phyloP scores from a whole-genome alignment of 163 green algal species.

The Volvox carteri region DNA sequence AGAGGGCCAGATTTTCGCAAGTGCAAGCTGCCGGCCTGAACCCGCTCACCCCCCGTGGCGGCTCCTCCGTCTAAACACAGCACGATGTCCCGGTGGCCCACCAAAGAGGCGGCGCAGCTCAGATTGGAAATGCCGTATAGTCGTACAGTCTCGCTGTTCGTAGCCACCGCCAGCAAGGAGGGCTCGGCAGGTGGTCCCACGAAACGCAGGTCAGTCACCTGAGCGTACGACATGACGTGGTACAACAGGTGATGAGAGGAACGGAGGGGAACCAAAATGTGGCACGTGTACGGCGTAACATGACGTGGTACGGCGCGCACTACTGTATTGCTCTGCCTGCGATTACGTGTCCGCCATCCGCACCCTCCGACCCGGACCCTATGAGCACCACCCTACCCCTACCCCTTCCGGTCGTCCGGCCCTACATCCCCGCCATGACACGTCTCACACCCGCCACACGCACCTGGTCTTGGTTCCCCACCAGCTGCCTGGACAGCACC shows the following conservation, averaged over 20 bases:
- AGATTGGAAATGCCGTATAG: slow-evolving; percentile 76
- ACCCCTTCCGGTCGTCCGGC: too few species aligned
- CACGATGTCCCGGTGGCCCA: slow-evolving; percentile 82
- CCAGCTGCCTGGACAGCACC: slow-evolving; percentile 78
- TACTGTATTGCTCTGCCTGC: too few species aligned
- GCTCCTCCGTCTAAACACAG: slow-evolving; percentile 64
- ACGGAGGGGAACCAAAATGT: too few species aligned
- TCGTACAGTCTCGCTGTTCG: slow-evolving; percentile 86
- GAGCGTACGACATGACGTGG: neutral
- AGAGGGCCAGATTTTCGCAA: too few species aligned
- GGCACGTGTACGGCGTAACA: neutral
- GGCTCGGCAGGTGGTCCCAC: slow-evolving; percentile 66
- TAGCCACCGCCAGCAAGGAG: slow-evolving; percentile 86
- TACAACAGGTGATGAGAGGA: neutral
- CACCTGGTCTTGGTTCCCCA: slow-evolving; percentile 94
- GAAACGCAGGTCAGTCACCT: slow-evolving; percentile 92
- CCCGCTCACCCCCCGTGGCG: slow-evolving; percentile 4
- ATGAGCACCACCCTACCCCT: too few species aligned
- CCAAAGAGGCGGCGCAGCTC: slow-evolving; percentile 78
- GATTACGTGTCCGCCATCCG: too few species aligned
- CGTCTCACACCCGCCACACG: neutral
- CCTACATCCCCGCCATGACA: too few species aligned
- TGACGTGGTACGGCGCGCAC: neutral
- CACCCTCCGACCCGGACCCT: too few species aligned
- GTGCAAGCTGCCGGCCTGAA: too few species aligned